Percentiles rank a stretch among this genome's conserved stretches.
Evolutionary conservation across 495 filamentous ascomycete genomes (phyloP).

Genomic region (Aspergillus sclerotiicarbonarius): DNA sequence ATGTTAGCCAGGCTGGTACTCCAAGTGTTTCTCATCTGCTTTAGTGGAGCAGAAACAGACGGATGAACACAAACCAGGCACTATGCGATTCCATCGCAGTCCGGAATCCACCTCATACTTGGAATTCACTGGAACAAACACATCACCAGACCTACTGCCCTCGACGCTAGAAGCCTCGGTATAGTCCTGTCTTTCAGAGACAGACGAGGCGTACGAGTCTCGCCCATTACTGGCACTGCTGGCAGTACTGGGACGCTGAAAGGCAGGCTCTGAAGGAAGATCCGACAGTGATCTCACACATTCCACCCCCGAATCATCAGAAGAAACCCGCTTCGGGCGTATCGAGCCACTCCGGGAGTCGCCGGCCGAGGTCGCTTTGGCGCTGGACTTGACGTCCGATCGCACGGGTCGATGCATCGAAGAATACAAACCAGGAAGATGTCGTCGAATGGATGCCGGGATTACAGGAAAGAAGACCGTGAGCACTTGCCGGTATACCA

Average conservation of each 20-base stretch:
- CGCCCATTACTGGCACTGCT: constrained; percentile 10
- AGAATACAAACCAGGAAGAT: constrained; percentile 27
- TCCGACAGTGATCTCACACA: constrained; percentile 2
- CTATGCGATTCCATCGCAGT: constrained; percentile 40
- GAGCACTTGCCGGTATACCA: constrained; percentile 12
- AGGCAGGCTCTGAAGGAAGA: not conserved
- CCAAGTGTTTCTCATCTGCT: no score
- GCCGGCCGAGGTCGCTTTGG: not conserved
- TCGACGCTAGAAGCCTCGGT: constrained; percentile 13
- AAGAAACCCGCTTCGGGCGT: constrained; percentile 16
- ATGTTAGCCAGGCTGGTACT: constrained; percentile 1
- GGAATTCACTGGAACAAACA: constrained; percentile 2
- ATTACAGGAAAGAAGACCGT: constrained; percentile 27
- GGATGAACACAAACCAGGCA: constrained; percentile 32
- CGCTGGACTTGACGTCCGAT: constrained; percentile 10
- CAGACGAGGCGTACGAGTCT: constrained; percentile 4
- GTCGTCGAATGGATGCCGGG: constrained; percentile 34
- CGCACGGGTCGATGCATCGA: constrained; percentile 7
- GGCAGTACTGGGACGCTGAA: constrained; percentile 15
- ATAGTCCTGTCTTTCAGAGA: constrained; percentile 14
- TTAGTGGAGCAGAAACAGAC: not conserved
- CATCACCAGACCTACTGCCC: constrained; percentile 2
- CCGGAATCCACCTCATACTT: constrained; percentile 40
- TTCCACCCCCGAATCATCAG: constrained; percentile 15
- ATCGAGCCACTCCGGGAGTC: not conserved